phyloP scores from a whole-genome alignment of 768 basidiomycete genomes.

The Sporobolomyces phaffii region DNA sequence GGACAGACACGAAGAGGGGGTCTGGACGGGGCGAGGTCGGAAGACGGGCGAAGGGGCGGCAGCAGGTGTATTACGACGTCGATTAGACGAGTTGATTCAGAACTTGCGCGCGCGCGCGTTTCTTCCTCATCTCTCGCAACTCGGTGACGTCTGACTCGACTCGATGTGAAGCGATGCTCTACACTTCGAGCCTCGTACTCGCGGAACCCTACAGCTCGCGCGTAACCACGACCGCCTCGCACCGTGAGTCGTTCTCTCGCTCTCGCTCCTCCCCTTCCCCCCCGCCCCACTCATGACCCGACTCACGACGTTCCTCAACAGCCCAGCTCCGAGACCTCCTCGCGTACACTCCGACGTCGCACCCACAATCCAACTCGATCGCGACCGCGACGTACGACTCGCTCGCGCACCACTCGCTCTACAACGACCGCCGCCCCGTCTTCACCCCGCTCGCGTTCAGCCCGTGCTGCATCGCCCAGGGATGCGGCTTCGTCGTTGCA shows the following conservation, averaged over 20 bases:
- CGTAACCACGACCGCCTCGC: conserved; percentile 16
- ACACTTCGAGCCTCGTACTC: background rate
- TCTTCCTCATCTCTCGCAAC: too few relatives aligned
- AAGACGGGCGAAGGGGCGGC: too few relatives aligned
- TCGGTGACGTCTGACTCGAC: background rate
- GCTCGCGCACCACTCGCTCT: conserved; percentile 22
- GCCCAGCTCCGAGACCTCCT: conserved; percentile 36
- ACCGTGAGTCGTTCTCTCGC: conserved; percentile 1
- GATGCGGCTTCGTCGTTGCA: conserved; percentile 35
- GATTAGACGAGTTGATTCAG: too few relatives aligned
- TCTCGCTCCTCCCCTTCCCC: background rate
- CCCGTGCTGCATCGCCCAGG: conserved; percentile 26
- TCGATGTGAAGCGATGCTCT: background rate
- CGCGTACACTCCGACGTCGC: background rate
- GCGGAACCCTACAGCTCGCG: background rate
- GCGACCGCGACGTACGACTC: conserved; percentile 18
- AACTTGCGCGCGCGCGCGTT: too few relatives aligned
- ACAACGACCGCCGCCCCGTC: background rate
- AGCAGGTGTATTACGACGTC: too few relatives aligned
- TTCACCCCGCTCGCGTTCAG: conserved; percentile 34
- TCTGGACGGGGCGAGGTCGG: too few relatives aligned
- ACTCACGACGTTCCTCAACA: background rate
- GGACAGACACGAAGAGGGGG: too few relatives aligned
- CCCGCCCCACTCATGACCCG: background rate
- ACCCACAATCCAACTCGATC: background rate